Base-by-base conservation (phyloP, 2,329 filamentous ascomycete genomes). In the Fusarium sp. region DNA sequence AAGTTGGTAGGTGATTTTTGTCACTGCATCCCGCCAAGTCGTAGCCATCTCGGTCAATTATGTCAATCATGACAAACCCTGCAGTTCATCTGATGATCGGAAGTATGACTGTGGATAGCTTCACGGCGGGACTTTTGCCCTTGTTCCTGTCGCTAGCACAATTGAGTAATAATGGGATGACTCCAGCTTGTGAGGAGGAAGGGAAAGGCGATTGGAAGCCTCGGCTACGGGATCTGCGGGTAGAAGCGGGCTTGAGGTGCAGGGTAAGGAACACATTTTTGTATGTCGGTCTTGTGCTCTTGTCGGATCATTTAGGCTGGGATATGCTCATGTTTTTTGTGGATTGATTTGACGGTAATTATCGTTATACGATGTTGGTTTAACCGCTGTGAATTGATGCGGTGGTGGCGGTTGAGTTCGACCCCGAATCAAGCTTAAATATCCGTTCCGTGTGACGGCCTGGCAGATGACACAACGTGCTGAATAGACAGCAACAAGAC, bases 41-140 rank as follows among this genome's bases (percentile, higher is more conserved):
- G 66, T 57, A 47, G 45, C 17, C 47, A 59, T 55, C 47, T 70
- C 67, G 66, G 67, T 38, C 66, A 70, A 66, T 70, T 70, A 66
- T 70, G 66, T 66, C 48, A 28, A 58, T 35, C n/a, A 30, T 44
- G n/a, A 44, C 45, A 35, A 50, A n/a, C 51, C 41, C 22, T 60
- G 8, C 38, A 39, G 15, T 30, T 35, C 24, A 41, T 28, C 20
- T 50, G 36, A 48, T 55, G 32, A 36, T 38, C 17, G 36, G n/a
- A 24, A 47, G n/a, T 9, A 44, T 26, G 32, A 62, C 60, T 60
- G 60, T 39, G 47, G 42, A 70, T 70, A 60, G 47, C 53, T 41
- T 70, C 66, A 55, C 35, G 47, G 66, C 32, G 39, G 60, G 18
- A 57, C 51, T 44, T 64, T 58, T 28, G 44, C 24, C 5, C 8